These are phyloP conservation scores for Sporothrix euskadiensis DNA, from an alignment of 2,329 filamentous ascomycete species.

Conservation along the genomic window DNA sequence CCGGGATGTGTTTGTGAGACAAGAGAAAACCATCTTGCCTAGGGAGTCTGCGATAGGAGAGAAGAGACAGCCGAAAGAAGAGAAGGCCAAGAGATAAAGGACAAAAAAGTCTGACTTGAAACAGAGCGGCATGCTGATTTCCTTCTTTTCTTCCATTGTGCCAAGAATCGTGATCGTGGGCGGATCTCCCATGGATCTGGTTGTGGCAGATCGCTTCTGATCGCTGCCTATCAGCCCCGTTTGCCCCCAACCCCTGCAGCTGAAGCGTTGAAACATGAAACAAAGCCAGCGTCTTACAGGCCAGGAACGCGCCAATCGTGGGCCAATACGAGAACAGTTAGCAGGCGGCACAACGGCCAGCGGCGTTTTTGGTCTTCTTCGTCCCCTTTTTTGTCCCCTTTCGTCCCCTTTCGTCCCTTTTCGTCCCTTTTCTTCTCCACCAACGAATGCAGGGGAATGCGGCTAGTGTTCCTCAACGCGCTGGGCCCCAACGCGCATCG, in stretches of 20 bases:
- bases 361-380: neutral
- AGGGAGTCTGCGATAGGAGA: neutral
- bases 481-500: neutral
- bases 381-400: neutral
- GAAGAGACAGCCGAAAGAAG: neutral
- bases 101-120: neutral
- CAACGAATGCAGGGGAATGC: constrained; percentile 4
- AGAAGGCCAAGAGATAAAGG: neutral
- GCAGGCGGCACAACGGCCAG: neutral
- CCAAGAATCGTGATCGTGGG: neutral
- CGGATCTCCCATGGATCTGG: neutral
- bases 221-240: neutral
- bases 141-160: neutral
- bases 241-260: constrained; percentile 20
- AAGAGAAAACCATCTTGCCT: neutral
- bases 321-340: neutral
- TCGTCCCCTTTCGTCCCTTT: neutral
- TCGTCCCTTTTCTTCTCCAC: neutral
- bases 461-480: neutral
- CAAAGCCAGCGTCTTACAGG: constrained; percentile 8
- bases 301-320: neutral
- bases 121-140: neutral
- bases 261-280: constrained; percentile 22
- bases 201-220: constrained; percentile 8
- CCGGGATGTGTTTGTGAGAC: constrained; percentile 20